A percentile compares a stretch with the other conserved stretches of the same genome.
Evolutionary conservation across 208 protist species (phyloP).

Genomic region (Trypanosoma platydactyli): DNA sequence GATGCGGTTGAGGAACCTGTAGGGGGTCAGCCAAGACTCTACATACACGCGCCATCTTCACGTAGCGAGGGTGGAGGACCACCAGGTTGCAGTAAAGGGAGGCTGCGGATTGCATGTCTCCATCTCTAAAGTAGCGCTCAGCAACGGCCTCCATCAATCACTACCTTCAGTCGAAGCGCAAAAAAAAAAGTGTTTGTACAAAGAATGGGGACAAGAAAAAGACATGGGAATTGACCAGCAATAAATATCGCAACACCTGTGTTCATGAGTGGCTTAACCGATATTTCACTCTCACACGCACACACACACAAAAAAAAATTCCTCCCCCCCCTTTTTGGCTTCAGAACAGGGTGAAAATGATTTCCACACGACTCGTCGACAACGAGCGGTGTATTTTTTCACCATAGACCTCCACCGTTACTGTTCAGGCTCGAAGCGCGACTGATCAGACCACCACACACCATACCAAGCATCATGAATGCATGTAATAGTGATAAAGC

Average conservation of each 20-base stretch:
- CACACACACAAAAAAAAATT: too few relatives aligned
- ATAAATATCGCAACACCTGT: too few relatives aligned
- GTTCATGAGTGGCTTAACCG: too few relatives aligned
- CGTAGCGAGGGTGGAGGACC: constrained; percentile 67
- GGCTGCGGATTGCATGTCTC: constrained; percentile 71
- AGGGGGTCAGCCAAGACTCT: constrained; percentile 68
- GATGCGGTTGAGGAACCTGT: constrained; percentile 67
- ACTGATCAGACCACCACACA: neutral
- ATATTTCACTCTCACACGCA: too few relatives aligned
- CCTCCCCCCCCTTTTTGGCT: too few relatives aligned
- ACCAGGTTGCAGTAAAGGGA: constrained; percentile 75
- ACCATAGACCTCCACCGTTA: neutral
- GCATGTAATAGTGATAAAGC: too few relatives aligned
- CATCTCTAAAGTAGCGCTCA: constrained; percentile 55
- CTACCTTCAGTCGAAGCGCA: neutral
- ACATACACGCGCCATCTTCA: constrained; percentile 70
- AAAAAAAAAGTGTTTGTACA: neutral
- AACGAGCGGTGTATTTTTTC: too few relatives aligned
- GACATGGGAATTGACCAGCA: neutral
- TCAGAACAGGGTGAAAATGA: too few relatives aligned
- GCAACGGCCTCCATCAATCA: constrained; percentile 73
- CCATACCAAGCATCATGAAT: neutral
- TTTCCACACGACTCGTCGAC: neutral
- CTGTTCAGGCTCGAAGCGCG: neutral
- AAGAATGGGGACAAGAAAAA: neutral